Percentiles rank a stretch among this genome's conserved stretches.
Conservation (phyloP, 768 basidiomycete species). For the Collybia sordida region DNA sequence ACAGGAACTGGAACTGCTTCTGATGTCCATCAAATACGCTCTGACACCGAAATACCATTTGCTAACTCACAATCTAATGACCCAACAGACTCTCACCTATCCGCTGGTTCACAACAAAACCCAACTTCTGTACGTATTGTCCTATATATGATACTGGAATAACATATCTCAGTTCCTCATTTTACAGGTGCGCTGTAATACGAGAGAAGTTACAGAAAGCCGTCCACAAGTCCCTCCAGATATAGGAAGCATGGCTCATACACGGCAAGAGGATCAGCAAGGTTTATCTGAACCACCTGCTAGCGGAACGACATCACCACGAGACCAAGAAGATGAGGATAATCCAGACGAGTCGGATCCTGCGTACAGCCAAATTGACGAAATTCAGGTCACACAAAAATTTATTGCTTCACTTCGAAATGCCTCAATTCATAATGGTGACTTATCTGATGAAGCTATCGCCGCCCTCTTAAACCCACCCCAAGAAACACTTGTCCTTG, state of each 20-base stretch:
- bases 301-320: background rate
- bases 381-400: slow-evolving; percentile 5
- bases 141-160: too few relatives aligned
- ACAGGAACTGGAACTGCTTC: background rate
- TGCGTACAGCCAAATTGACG: slow-evolving; percentile 1
- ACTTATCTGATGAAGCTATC: slow-evolving; percentile 3
- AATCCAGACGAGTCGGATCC: background rate
- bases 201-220: background rate
- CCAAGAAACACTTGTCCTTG: slow-evolving; percentile 1
- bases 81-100: too few relatives aligned
- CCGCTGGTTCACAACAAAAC: too few relatives aligned
- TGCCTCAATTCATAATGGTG: slow-evolving; percentile 8
- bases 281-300: background rate
- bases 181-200: background rate
- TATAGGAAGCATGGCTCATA: background rate
- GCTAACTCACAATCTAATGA: background rate
- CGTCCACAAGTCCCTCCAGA: background rate
- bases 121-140: too few relatives aligned
- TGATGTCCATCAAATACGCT: background rate
- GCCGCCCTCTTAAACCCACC: slow-evolving; percentile 1
- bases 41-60: background rate
- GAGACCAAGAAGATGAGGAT: background rate
- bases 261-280: background rate
- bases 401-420: slow-evolving; percentile 6
- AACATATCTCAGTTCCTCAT: too few relatives aligned